phyloP scores from a whole-genome alignment of 345 rosid genomes.

The Hevea brasiliensis region DNA sequence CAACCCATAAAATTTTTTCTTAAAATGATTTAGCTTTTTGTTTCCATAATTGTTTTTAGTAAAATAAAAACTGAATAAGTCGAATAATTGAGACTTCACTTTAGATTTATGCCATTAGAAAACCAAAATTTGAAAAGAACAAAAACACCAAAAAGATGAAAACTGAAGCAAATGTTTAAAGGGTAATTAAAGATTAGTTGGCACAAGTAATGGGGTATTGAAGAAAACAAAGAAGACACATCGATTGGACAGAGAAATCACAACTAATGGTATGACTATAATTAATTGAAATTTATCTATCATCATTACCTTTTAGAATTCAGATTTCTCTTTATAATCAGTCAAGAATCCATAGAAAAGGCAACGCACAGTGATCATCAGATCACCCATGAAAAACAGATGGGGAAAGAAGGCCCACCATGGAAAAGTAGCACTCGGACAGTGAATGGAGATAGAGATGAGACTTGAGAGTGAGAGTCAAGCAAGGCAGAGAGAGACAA shows the following conservation, averaged over 20 bases:
- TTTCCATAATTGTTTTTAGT: constrained; percentile 25
- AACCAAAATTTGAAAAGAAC: not conserved
- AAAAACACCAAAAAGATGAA: no score
- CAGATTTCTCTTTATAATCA: not conserved
- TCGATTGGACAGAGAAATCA: constrained; percentile 7
- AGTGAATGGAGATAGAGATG: constrained; percentile 1
- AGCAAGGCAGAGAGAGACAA: not conserved
- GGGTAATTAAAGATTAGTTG: constrained; percentile 6
- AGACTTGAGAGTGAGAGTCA: constrained; percentile 2
- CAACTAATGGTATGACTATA: not conserved
- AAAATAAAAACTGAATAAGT: not conserved
- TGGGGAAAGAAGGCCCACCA: constrained; percentile 10
- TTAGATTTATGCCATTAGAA: not conserved
- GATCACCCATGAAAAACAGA: not conserved
- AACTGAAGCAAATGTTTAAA: not conserved
- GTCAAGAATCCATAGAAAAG: not conserved
- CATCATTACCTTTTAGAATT: not conserved
- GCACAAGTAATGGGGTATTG: not conserved
- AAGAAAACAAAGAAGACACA: not conserved
- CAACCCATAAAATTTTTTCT: constrained; percentile 22
- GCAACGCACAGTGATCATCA: not conserved
- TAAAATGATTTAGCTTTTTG: constrained; percentile 35
- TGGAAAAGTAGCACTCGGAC: not conserved
- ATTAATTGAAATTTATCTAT: not conserved
- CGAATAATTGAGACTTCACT: not conserved